Evolutionary conservation across 2,329 filamentous ascomycete species (phyloP).

Genomic region (Exophiala sp.): DNA sequence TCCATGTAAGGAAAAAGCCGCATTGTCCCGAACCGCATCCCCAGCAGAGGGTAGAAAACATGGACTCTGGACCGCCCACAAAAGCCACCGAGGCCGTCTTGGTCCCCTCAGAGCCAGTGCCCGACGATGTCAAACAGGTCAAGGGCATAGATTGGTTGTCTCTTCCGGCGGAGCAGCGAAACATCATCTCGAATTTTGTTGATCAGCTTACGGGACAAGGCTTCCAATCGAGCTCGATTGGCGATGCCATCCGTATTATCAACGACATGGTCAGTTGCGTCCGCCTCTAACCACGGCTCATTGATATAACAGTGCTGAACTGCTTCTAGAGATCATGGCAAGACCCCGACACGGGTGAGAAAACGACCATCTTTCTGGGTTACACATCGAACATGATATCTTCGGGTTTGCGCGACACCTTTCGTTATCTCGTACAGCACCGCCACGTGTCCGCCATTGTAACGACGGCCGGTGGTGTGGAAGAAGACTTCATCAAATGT

Average conservation of each 20-base stretch:
- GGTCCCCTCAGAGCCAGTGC: slow-evolving; percentile 74
- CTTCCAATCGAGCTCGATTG: slow-evolving; percentile 73
- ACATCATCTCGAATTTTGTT: slow-evolving; percentile 81
- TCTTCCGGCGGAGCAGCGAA: slow-evolving; percentile 60
- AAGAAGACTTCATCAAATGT: slow-evolving; percentile 98
- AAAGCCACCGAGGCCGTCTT: slow-evolving; percentile 74
- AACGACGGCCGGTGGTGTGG: slow-evolving; percentile 88
- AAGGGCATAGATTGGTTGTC: slow-evolving; percentile 89
- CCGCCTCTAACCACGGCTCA: not conserved
- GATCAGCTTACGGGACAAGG: slow-evolving; percentile 80
- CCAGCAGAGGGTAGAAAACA: slow-evolving; percentile 2
- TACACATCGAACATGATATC: slow-evolving; percentile 98
- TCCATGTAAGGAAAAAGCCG: no score
- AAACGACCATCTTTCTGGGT: slow-evolving; percentile 90
- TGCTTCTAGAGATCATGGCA: slow-evolving; percentile 64
- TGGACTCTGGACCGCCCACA: slow-evolving; percentile 46
- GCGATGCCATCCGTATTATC: slow-evolving; percentile 83
- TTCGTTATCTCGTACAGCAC: slow-evolving; percentile 90
- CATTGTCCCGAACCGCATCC: not conserved
- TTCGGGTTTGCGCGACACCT: slow-evolving; percentile 81
- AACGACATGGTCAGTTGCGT: slow-evolving; percentile 75
- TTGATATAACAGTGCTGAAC: slow-evolving; percentile 18
- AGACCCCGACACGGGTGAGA: slow-evolving; percentile 69
- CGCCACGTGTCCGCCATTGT: slow-evolving; percentile 88
- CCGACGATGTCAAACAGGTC: slow-evolving; percentile 70